A percentile compares a stretch with the other conserved stretches of the same genome.
Conservation (phyloP, 768 basidiomycete species). For the Auriculariales sp. region DNA sequence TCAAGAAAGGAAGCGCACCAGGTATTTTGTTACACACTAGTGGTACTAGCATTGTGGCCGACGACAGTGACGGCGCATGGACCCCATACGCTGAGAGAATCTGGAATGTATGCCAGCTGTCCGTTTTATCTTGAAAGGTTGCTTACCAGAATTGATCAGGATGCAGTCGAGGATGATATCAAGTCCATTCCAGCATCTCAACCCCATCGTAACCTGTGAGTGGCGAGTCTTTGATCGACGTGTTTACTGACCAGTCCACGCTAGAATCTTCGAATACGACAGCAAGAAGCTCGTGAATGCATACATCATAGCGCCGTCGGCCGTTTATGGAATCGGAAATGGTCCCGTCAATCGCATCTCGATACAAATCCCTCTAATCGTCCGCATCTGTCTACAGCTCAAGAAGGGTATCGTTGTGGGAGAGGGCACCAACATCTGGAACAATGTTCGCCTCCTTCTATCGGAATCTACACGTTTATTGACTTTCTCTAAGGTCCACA, state of each 20-base stretch:
- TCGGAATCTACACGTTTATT: not conserved
- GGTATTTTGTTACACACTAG: constrained; percentile 15
- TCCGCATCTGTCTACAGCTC: constrained; percentile 7
- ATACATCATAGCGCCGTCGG: constrained; percentile 15
- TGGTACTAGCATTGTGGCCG: constrained; percentile 7
- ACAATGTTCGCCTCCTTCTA: constrained; percentile 3
- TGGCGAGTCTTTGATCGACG: constrained; percentile 7
- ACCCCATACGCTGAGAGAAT: constrained; percentile 8
- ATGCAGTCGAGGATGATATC: constrained; percentile 13
- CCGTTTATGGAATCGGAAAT: constrained; percentile 12
- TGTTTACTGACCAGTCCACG: not conserved
- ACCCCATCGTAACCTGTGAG: constrained; percentile 14
- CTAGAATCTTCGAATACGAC: constrained; percentile 11
- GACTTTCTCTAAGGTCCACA: constrained; percentile 10
- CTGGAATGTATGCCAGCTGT: constrained; percentile 13
- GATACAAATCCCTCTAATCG: constrained; percentile 10
- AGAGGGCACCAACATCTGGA: constrained; percentile 13
- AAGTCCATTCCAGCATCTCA: constrained; percentile 7
- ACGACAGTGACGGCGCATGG: constrained; percentile 8
- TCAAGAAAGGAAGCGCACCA: constrained; percentile 8
- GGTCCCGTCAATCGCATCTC: constrained; percentile 12
- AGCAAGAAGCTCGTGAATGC: constrained; percentile 6
- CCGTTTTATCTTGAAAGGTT: not conserved
- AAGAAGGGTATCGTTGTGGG: constrained; percentile 12
- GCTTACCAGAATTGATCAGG: constrained; percentile 6